Evolutionary conservation across 2,329 filamentous ascomycete species (phyloP), one percentile per base, ranked within the genome.

Genomic region (Thelonectria discophora): DNA sequence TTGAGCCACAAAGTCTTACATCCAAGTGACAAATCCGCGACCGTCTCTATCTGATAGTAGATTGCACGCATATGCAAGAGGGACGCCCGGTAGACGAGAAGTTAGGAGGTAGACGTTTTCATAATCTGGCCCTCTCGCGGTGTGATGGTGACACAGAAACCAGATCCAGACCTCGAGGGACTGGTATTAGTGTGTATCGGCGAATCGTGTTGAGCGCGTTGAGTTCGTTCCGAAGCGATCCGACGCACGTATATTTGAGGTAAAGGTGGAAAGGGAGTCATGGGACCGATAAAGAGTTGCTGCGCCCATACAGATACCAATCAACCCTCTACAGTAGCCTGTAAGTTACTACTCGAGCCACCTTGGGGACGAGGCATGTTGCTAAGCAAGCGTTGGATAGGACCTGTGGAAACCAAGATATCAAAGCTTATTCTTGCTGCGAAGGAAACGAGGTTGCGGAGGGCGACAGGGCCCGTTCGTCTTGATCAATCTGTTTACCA

Each of bases 221-320:
- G 54, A 64, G 65, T 56, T 76, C 63, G 32, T 78, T 77, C 15
- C 52, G 62, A 17, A 43, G 12, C 1, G 32, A 17, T 3, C 24
- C n/a, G 1, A 13, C 21, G 11, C 9, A 20, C 2, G 20, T 58
- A 15, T 37, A 55, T 50, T 77, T 77, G 15, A 77, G 52, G 50
- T 72, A 76, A 1, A 77, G 69, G 8, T 73, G 72, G 54, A 76
- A 75, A 2, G 73, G 74, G 15, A 77, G 53, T 39, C 68, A 65
- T 45, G 71, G 69, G 10, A 72, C 66, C 5, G 10, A 17, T 3
- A 32, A 18, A 9, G 48, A 47, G 34, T 5, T 30, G 2, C 18
- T 34, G 10, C 13, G 10, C 9, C 64, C 64, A 34, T 66, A 66
- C 1, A 61, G 10, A 15, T 27, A 17, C 6, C 24, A 5, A 12